Base-by-base conservation (phyloP, 2,329 filamentous ascomycete genomes). In the Cadophora sp. region DNA sequence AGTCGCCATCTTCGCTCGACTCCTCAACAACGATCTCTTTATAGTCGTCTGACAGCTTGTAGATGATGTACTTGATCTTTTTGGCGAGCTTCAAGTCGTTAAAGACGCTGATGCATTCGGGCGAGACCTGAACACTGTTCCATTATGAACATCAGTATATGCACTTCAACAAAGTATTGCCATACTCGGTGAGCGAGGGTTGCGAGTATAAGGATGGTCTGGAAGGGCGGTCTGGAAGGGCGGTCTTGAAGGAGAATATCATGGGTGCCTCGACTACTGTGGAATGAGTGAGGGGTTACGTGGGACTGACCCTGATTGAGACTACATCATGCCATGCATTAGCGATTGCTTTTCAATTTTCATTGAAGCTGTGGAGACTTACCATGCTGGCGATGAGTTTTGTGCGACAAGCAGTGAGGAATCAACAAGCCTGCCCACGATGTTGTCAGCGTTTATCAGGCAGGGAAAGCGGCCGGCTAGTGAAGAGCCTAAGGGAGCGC, bases 1-100 rank as follows among this genome's bases (percentile, higher is more conserved):
- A 95, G 81, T 94, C 88, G 74, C 82, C 82, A 75, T 89, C 85
- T 70, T 82, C 83, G 68, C 89, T 91, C 65, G 88, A 85, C 80
- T 92, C 89, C 82, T 95, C 92, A 76, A 96, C 88, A 68, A 92
- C 89, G 79, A 96, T 93, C 83, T 93, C 82, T 83, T 91, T 93
- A 86, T 89, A 89, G 85, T 94, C 87, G 82, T 94, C 91, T 73
- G 89, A 91, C 79, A 96, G 89, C 87, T 94, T 93, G 90, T 88
- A 95, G 86, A 96, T 89, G 84, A 96, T 91, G 87, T 88, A 97
- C 84, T 93, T 94, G 84, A 89, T 86, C 84, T 88, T 89, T 83
- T 94, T 94, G 82, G 83, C 85, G 76, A 94, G 89, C 88, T 95
- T 95, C 74, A 95, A 87, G 75, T 94, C 90, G 82, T 94, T 93